Evolutionary conservation across 768 basidiomycete genomes (phyloP), one percentile per base, ranked within the genome.

Genomic region (Pulveroboletus sp.): DNA sequence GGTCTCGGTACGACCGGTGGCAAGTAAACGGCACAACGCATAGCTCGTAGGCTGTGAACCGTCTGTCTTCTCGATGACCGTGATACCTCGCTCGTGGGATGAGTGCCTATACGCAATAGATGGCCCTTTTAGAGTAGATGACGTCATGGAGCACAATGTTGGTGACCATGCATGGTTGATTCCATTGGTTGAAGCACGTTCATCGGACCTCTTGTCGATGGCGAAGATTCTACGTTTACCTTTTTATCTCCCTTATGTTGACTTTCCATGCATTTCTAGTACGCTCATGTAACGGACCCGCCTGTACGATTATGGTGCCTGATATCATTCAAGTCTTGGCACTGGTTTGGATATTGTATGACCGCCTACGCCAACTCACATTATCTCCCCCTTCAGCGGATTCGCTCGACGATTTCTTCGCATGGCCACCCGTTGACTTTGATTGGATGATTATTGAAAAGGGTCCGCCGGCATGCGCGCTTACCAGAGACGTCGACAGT

Each of bases 1-100:
- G 89, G 89, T 63, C 76, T 91, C 69, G 89, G 89, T 52, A 91
- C 89, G 46, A 90, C 89, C 31, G 89, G 89, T 74, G 89, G 89
- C 69, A 91, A 91, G 73, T 91, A 85, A 71, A 71, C 12, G 36
- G n/a, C 7, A 13, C 6, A 2, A 8, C 4, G 10, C 7, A 17
- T 13, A 16, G 16, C 22, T 14, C 23, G n/a, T 22, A 6, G 12
- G 17, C 6, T 29, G 12, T 19, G 17, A 24, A 30, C 45, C 22
- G 35, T 37, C 45, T 48, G 27, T 30, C 3, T 26, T 43, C 2
- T 17, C 17, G 32, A 31, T 26, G 41, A 46, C 23, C 41, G 47
- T 47, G 38, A 55, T 61, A 54, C 49, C 53, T 43, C 23, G 40
- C 32, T 48, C 17, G 30, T 32, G 41, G 39, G 63, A 49, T 51